These are phyloP conservation scores for Prunus mira DNA, from an alignment of 306 rosid genomes.

Conservation along the genomic window DNA sequence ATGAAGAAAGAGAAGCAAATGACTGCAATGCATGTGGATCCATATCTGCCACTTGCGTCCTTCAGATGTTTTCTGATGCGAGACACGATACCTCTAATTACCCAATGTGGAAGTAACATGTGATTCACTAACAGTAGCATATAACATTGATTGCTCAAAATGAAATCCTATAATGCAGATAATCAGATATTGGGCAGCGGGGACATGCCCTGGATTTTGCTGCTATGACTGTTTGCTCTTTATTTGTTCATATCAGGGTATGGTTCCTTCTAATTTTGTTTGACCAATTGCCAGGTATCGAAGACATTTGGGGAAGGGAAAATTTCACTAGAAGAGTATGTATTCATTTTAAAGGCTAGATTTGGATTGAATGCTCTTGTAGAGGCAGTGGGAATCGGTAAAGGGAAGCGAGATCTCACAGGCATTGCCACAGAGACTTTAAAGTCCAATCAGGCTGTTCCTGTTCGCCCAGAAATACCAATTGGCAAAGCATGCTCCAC, in stretches of 20 bases:
- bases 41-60: no score
- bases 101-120: neutral
- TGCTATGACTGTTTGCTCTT: neutral
- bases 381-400: conserved; percentile 77
- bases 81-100: neutral
- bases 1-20: neutral
- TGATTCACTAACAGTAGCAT: neutral
- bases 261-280: neutral
- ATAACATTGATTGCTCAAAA: neutral
- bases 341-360: conserved; percentile 49
- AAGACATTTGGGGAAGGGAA: conserved; percentile 66
- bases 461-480: conserved; percentile 74
- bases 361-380: conserved; percentile 74
- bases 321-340: conserved; percentile 68
- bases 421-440: conserved; percentile 46
- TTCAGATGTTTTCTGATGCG: neutral
- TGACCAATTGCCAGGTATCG: conserved; percentile 53
- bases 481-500: conserved; percentile 73
- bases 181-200: neutral
- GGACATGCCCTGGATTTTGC: neutral
- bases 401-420: conserved; percentile 83
- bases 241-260: neutral
- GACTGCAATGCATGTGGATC: no score
- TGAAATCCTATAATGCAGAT: neutral
- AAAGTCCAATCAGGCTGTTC: conserved; percentile 50